A percentile compares a stretch with the other conserved stretches of the same genome.
Evolutionary conservation across 352 stramenopile species (phyloP).

Genomic region (Pythium aphanidermatum): DNA sequence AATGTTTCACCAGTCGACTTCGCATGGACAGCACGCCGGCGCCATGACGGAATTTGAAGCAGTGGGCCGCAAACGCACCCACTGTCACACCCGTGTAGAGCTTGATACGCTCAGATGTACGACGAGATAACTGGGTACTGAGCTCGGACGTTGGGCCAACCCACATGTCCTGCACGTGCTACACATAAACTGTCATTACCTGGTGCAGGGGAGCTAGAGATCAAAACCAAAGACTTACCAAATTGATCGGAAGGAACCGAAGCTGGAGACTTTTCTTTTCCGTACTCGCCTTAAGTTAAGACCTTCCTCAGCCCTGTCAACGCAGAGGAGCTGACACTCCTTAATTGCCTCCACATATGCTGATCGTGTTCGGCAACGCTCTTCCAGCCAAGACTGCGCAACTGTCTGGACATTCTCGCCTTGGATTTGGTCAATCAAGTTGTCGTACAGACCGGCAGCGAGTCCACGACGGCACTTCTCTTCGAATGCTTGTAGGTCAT

Average conservation of each 20-base stretch:
- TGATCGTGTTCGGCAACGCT: constrained; percentile 55
- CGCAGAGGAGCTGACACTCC: constrained; percentile 65
- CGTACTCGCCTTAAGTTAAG: constrained; percentile 80
- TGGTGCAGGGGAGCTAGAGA: too few relatives aligned
- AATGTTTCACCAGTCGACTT: constrained; percentile 42
- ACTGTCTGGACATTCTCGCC: constrained; percentile 70
- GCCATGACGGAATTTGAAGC: constrained; percentile 76
- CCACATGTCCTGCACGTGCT: constrained; percentile 84
- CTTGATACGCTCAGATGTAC: constrained; percentile 53
- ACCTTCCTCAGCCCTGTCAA: constrained; percentile 57
- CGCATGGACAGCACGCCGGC: constrained; percentile 66
- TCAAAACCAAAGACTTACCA: constrained; percentile 27
- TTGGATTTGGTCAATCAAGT: constrained; percentile 83
- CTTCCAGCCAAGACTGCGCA: constrained; percentile 65
- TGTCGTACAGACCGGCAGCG: constrained; percentile 61
- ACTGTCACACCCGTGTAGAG: constrained; percentile 70
- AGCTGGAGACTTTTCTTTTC: constrained; percentile 75
- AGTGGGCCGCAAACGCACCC: constrained; percentile 74
- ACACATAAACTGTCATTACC: neutral
- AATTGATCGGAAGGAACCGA: constrained; percentile 74
- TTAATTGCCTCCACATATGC: constrained; percentile 63
- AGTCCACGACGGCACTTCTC: constrained; percentile 60
- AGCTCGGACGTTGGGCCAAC: constrained; percentile 61
- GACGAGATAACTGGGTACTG: constrained; percentile 53
- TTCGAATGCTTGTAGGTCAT: constrained; percentile 49